A percentile compares a stretch with the other conserved stretches of the same genome.
Evolutionary conservation across 768 basidiomycete species (phyloP).

Genomic region (Punctularia strigosozonata): DNA sequence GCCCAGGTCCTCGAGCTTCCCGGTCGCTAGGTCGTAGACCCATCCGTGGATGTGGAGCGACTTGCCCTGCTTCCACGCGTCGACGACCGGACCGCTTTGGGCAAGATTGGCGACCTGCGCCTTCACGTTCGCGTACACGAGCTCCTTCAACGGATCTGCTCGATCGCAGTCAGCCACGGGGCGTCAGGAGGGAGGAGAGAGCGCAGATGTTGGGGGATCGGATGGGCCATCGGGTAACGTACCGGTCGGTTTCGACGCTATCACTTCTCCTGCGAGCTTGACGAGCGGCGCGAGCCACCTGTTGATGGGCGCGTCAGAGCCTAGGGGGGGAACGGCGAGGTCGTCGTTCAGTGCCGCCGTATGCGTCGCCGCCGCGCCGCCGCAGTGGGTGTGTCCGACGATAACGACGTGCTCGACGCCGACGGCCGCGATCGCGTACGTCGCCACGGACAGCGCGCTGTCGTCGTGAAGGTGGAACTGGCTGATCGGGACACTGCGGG

Average conservation of each 20-base stretch:
- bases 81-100: slow-evolving; percentile 10
- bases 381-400: slow-evolving; percentile 78
- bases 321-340: slow-evolving; percentile 14
- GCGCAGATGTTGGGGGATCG: too few species aligned
- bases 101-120: slow-evolving; percentile 17
- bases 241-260: neutral
- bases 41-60: slow-evolving; percentile 28
- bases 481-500: slow-evolving; percentile 22
- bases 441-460: slow-evolving; percentile 58
- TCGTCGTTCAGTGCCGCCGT: slow-evolving; percentile 27
- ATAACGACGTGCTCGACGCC: slow-evolving; percentile 75
- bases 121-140: slow-evolving; percentile 46
- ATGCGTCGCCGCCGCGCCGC: slow-evolving; percentile 55
- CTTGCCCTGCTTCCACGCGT: slow-evolving; percentile 16
- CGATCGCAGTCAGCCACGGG: too few species aligned
- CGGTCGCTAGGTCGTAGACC: slow-evolving; percentile 55
- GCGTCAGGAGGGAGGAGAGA: too few species aligned
- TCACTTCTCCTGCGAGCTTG: slow-evolving; percentile 27
- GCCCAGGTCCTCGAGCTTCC: slow-evolving; percentile 44
- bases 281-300: slow-evolving; percentile 68
- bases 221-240: neutral
- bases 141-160: too few species aligned
- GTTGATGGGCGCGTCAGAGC: slow-evolving; percentile 36
- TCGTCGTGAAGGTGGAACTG: slow-evolving; percentile 67
- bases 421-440: slow-evolving; percentile 60